Conservation (phyloP, 148 eudicot species). For the Spergularia bocconei region DNA sequence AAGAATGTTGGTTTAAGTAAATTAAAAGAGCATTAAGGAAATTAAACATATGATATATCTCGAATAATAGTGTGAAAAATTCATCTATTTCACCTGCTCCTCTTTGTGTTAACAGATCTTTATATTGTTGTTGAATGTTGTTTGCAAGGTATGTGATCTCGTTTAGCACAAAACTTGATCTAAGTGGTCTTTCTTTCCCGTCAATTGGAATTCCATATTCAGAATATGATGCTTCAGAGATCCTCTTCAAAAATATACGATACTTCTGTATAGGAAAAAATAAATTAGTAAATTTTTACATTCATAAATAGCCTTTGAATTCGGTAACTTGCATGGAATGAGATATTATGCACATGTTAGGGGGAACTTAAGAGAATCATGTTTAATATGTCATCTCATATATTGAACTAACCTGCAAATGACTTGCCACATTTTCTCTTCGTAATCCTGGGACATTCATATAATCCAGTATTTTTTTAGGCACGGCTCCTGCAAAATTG, state of each 20-base stretch:
- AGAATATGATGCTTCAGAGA: conserved; percentile 28
- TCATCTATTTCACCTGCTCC: background rate
- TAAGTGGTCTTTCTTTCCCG: conserved; percentile 28
- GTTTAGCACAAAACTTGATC: conserved; percentile 34
- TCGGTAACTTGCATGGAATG: background rate
- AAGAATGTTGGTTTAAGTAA: too few relatives aligned
- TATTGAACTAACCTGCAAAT: conserved; percentile 48
- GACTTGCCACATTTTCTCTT: conserved; percentile 70
- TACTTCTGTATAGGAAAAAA: conserved; percentile 44
- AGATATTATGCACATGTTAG: too few relatives aligned
- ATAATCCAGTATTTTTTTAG: conserved; percentile 48
- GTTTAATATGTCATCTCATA: too few relatives aligned
- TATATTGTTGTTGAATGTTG: conserved; percentile 22
- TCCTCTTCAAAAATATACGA: conserved; percentile 46
- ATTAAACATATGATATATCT: too few relatives aligned
- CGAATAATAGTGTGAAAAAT: background rate
- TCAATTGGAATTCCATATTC: conserved; percentile 9
- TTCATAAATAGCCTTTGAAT: too few relatives aligned
- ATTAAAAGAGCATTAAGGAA: too few relatives aligned
- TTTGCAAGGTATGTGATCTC: conserved; percentile 22
- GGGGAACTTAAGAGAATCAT: too few relatives aligned
- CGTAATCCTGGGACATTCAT: conserved; percentile 55
- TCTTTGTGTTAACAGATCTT: conserved; percentile 2
- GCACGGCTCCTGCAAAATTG: conserved; percentile 44
- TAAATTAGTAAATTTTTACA: too few relatives aligned